Evolutionary conservation across 2,329 filamentous ascomycete genomes (phyloP), one percentile per base, ranked within the genome.

Genomic region (Aspergillus nomiae): DNA sequence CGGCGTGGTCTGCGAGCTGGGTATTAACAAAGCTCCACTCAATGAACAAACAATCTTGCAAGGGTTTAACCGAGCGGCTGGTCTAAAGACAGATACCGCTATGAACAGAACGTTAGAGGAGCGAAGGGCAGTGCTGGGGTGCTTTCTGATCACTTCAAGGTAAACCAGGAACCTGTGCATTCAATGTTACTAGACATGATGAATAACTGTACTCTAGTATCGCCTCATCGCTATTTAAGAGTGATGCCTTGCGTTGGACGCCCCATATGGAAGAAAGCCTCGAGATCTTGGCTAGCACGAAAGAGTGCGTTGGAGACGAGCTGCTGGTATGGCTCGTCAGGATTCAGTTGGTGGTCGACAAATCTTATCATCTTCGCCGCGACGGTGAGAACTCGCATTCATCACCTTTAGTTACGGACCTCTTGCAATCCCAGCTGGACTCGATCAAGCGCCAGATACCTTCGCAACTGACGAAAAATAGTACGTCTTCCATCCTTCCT

Each of bases 201-300:
- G 11, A n/a, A 9, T 43, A 10, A n/a, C 9, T 43, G 4, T 50
- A 1, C 26, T 3, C 21, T 34, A 84, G 81, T 34, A 71, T 78
- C 57, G 72, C 79, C 4, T 74, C 74, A 1, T 82, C 80, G 58
- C 75, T 85, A 16, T 81, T 80, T 28, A 81, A 81, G 53, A 78
- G 81, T 56, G 85, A 88, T 59, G 65, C 80, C 0, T 76, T 89
- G 50, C 79, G 77, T 1, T 90, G 87, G 87, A 87, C 83, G 0
- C 67, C 82, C 0, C 82, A 87, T 57, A 82, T 89, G 77, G 86
- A 87, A 26, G 85, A 88, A 24, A 85, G 82, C 32, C 75, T 89
- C 1, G 72, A 79, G 8, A 65, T 78, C 1, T 72, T 90, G 0
- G 76, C 78, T 9, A 74, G 79, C 26, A 73, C 78, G 1, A 78